Evolutionary conservation across 176 grass and related monocot genomes (phyloP), one percentile per base, ranked within the genome.

Genomic region (Juncus effusus): DNA sequence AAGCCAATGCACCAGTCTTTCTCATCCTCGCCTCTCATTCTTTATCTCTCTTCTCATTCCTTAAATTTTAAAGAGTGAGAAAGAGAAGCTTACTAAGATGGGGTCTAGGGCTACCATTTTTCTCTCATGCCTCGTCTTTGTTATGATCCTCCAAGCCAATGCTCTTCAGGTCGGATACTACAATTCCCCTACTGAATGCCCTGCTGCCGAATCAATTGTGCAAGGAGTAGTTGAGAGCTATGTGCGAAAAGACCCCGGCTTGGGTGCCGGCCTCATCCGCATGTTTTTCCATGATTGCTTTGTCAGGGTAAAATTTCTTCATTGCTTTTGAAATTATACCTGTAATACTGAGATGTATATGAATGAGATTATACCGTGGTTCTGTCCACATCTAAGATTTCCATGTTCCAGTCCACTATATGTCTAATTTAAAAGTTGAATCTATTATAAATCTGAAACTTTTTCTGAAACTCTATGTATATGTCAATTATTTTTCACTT

Each of bases 281-380:
- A 62, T 91, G 84, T 35, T 36, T 35, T 91, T 91, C 80, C 88
- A 91, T 47, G 88, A 91, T 60, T 91, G 88, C 60, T 91, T 91
- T 56, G 84, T 91, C 40, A 60, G 50, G 78, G 86, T 79, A 54
- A 14, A 9, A 47, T 47, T 47, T 47, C 44, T 47, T 9, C n/a
- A 6, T 38, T n/a, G 11, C 11, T 8, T 61, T 16, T 36, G 4
- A 61, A 7, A n/a, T 61, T 19, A 5, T 61, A 5, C 11, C 11
- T 61, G 1, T 61, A 47, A 6, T 9, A 6, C 44, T 47, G 6
- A 47, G 9, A 47, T 47, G 44, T 1, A 9, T 9, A 47, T 6
- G 9, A 47, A 6, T 47, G 42, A 45, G 3, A 45, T 45, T 45
- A 45, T 45, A 7, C 7, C 42, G 7, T 45, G 42, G 42, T 4